phyloP scores from a whole-genome alignment of 169 alveolate genomes.

The Eimeria sp. region DNA sequence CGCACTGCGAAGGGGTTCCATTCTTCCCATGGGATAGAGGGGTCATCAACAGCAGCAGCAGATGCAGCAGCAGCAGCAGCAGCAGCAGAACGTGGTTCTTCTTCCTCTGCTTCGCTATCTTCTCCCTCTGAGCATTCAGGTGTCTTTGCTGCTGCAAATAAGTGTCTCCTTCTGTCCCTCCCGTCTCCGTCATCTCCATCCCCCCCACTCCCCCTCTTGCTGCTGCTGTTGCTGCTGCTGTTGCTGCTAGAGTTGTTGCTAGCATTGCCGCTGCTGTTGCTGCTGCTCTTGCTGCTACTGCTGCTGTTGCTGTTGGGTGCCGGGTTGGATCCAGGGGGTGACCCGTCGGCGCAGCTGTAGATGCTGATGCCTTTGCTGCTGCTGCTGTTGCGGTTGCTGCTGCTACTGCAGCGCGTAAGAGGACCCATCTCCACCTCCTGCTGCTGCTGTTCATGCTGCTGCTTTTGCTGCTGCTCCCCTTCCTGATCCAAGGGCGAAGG shows the following conservation, averaged over 20 bases:
- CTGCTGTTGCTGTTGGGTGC: no score
- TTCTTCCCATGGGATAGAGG: no score
- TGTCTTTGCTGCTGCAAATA: background rate
- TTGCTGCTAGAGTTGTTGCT: background rate
- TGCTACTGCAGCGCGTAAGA: background rate
- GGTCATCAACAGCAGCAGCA: no score
- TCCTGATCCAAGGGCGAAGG: background rate
- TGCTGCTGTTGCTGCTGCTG: constrained; percentile 8
- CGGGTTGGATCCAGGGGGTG: background rate
- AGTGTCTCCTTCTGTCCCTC: background rate
- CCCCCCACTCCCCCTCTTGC: constrained; percentile 7
- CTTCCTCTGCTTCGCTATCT: constrained; percentile 41
- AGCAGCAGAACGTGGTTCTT: constrained; percentile 18
- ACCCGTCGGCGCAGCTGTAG: background rate
- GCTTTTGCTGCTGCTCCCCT: background rate
- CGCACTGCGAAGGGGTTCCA: no score
- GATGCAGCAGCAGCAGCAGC: background rate
- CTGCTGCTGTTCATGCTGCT: background rate
- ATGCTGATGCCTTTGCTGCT: constrained; percentile 16
- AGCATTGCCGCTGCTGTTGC: constrained; percentile 25
- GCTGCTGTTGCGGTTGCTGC: constrained; percentile 11
- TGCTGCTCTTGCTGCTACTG: background rate
- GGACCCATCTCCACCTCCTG: background rate
- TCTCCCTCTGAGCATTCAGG: constrained; percentile 37
- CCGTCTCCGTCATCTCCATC: constrained; percentile 40